Conservation (phyloP, 176 grass and related monocot species). For the Pontederia paniculata region DNA sequence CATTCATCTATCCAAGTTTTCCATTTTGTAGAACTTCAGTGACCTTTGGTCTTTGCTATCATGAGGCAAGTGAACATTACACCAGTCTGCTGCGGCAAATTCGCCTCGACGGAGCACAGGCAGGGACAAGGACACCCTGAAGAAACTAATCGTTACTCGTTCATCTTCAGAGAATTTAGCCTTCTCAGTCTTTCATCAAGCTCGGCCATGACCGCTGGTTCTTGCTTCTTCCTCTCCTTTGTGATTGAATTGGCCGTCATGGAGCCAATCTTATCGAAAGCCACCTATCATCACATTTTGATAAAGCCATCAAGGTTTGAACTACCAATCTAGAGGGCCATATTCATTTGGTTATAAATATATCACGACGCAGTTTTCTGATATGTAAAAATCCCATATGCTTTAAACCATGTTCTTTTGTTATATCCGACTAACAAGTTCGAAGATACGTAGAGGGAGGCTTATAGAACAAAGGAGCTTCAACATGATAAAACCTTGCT, state of each 20-base stretch:
- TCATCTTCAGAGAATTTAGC: conserved; percentile 69
- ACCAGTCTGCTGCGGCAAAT: no score
- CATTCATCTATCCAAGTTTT: no score
- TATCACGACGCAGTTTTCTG: no score
- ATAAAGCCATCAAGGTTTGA: background rate
- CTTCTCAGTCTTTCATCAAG: conserved; percentile 74
- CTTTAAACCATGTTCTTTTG: no score
- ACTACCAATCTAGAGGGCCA: no score
- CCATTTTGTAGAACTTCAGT: no score
- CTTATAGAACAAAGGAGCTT: background rate
- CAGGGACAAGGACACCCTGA: no score
- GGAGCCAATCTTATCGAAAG: conserved; percentile 88
- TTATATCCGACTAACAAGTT: background rate
- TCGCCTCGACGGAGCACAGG: no score
- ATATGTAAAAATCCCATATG: no score
- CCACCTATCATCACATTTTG: conserved; percentile 37
- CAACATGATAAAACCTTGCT: background rate
- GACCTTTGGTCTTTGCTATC: no score
- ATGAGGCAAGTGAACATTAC: no score
- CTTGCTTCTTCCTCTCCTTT: conserved; percentile 90
- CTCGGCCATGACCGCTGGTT: conserved; percentile 89
- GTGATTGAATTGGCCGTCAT: conserved; percentile 89
- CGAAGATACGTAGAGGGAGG: background rate
- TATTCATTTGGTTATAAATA: no score
- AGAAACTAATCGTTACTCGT: conserved; percentile 27